Evolutionary conservation across 805 yeast genomes (phyloP), one percentile per base, ranked within the genome.

Genomic region (Saturnispora galanensis): DNA sequence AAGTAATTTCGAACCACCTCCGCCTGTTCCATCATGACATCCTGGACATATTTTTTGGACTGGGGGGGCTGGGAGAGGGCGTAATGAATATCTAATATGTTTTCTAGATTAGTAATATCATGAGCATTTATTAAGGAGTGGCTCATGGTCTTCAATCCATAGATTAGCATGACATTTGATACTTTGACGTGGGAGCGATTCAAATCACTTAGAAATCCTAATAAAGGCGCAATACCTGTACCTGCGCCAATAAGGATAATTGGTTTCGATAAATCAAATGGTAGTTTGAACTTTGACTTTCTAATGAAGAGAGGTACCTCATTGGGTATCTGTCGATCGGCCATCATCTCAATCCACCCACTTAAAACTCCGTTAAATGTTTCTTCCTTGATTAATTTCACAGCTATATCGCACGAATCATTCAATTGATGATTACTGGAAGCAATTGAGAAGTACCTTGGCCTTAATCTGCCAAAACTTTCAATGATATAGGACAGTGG

Each of bases 171-270:
- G 45, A 81, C 75, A 50, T 77, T 74, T 40, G 94, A 95, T 33
- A 82, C 66, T 67, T 70, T 54, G 13, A 4, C 15, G 10, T 11
- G 32, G 5, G n/a, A 28, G 18, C n/a, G 31, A 2, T 36, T 79
- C 5, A 59, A 50, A 57, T 89, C 96, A 66, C 86, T 79, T 31
- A 90, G 63, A 54, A 90, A 90, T 2, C 90, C 97, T 62, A 97
- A 76, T 69, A 88, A 84, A 46, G 97, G 97, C 2, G 97, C 97
- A 42, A 89, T 84, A 56, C 97, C 97, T 5, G 96, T 88, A 47
- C 97, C 97, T 31, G 96, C 95, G 15, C 97, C 96, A 52, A 90
- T 74, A 80, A 89, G 75, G 50, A 90, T 81, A n/a, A 90, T 74
- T 8, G 97, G 96, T 33, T 76, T 74, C 1, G 71, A 62, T 29